Percentiles rank a stretch among this genome's conserved stretches.
Evolutionary conservation across 106 monocot genomes (phyloP).

Genomic region (Acanthochlamys bracteata): DNA sequence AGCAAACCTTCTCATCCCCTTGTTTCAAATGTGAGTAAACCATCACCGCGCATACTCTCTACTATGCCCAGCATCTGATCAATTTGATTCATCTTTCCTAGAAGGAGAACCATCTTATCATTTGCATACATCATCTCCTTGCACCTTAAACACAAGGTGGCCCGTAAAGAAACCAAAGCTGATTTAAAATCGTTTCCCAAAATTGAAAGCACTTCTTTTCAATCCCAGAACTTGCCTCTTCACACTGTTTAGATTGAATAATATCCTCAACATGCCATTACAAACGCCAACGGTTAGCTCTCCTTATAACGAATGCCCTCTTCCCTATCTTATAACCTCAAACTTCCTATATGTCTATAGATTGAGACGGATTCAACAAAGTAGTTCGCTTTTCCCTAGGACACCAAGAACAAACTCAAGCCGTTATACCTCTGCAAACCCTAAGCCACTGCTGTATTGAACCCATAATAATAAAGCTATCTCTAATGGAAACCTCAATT

Average conservation of each 20-base stretch:
- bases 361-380: too few species aligned
- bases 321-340: constrained; percentile 14
- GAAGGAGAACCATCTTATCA: constrained; percentile 66
- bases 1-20: constrained; percentile 69
- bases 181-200: constrained; percentile 89
- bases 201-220: constrained; percentile 36
- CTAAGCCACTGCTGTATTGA: too few species aligned
- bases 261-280: constrained; percentile 50
- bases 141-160: constrained; percentile 22
- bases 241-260: constrained; percentile 24
- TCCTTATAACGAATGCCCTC: constrained; percentile 23
- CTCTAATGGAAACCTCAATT: too few species aligned
- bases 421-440: too few species aligned
- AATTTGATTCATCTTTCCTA: constrained; percentile 81
- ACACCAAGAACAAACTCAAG: too few species aligned
- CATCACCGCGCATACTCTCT: constrained; percentile 25
- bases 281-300: constrained; percentile 16
- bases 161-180: constrained; percentile 78
- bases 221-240: constrained; percentile 19
- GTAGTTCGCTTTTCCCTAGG: too few species aligned
- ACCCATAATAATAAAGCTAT: too few species aligned
- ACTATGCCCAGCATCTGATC: constrained; percentile 60
- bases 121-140: constrained; percentile 30
- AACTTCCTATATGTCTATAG: too few species aligned
- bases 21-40: constrained; percentile 39